Evolutionary conservation across 202 grass and related monocot species (phyloP), one percentile per base, ranked within the genome.

Genomic region (Schoenoplectus triqueter): DNA sequence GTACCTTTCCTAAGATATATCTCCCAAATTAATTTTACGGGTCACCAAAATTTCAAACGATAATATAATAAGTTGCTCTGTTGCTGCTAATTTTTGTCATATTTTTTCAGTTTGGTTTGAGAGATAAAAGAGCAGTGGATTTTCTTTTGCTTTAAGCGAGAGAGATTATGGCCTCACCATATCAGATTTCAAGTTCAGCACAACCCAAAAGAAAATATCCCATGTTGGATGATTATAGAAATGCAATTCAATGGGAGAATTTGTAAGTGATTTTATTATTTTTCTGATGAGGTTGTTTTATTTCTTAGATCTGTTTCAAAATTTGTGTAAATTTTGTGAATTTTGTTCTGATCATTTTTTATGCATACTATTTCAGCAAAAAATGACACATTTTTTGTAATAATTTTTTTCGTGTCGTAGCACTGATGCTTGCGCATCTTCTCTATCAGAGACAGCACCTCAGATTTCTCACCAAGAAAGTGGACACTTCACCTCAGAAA

Each of bases 101-200:
- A 6, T 55, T 10, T 56, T 78, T 77, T 60, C 31, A 6, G 8
- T 78, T 42, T 40, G 52, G 18, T 77, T 78, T 78, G 73, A 77
- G 73, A 56, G 74, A 78, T 6, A 20, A 78, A 22, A 60, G 52
- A 78, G 54, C 6, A 42, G 74, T n/a, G 20, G 52, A 42, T 78
- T 59, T 78, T 11, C 74, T 41, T 59, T 57, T 10, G 6, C 46
- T 50, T 73, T 78, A 13, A 42, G 11, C 11, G 22, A 41, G 74
- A 59, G 74, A 78, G 54, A 78, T 59, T 60, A 78, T 78, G 74
- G 22, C 74, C n/a, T 59, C 74, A 40, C 74, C 51, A 41, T 78
- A 55, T 78, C 21, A 42, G 52, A 56, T 41, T 13, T 13, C 6
- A 60, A 78, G 74, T 59, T 78, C 51, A 9, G 15, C 52, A 44